Evolutionary conservation across 1,284 basidiomycete species (phyloP).

Genomic region (Boletellus dicymbophilus): DNA sequence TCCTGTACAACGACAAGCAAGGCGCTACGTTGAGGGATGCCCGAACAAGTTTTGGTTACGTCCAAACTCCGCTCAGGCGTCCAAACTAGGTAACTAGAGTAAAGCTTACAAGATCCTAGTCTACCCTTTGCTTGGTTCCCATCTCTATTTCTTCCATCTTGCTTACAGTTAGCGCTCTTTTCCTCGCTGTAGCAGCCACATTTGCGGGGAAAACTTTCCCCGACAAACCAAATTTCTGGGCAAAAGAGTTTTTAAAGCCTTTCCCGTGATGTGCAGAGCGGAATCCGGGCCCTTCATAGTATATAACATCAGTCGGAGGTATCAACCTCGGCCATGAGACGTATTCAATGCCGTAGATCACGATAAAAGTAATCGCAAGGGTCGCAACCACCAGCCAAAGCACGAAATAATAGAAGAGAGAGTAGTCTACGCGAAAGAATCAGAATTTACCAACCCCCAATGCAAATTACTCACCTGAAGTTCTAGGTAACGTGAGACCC

Average conservation of each 20-base stretch:
- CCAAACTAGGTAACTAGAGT: slow-evolving; percentile 10
- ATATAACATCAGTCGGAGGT: slow-evolving; percentile 82
- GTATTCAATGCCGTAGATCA: slow-evolving; percentile 82
- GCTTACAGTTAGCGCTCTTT: slow-evolving; percentile 40
- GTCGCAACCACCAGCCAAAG: slow-evolving; percentile 74
- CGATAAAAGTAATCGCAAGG: slow-evolving; percentile 67
- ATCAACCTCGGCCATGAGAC: slow-evolving; percentile 95
- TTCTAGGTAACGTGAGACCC: slow-evolving; percentile 79
- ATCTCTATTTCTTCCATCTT: slow-evolving; percentile 57
- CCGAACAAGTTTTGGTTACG: slow-evolving; percentile 22
- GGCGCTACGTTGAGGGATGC: background rate
- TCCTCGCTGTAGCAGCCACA: slow-evolving; percentile 37
- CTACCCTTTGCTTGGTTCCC: slow-evolving; percentile 69
- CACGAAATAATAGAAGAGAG: slow-evolving; percentile 78
- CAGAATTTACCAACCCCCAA: slow-evolving; percentile 6
- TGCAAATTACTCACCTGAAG: slow-evolving; percentile 65
- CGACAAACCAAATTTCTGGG: slow-evolving; percentile 35
- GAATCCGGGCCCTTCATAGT: slow-evolving; percentile 88
- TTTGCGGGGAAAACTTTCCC: slow-evolving; percentile 33
- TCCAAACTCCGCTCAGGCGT: slow-evolving; percentile 33
- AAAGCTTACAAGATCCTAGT: no score
- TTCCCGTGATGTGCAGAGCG: slow-evolving; percentile 78
- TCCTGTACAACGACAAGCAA: slow-evolving; percentile 6
- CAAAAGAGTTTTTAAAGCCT: slow-evolving; percentile 52
- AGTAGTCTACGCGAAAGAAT: slow-evolving; percentile 56